Evolutionary conservation across 2,329 filamentous ascomycete genomes (phyloP), one percentile per base, ranked within the genome.

Genomic region (Penicillium sp.): DNA sequence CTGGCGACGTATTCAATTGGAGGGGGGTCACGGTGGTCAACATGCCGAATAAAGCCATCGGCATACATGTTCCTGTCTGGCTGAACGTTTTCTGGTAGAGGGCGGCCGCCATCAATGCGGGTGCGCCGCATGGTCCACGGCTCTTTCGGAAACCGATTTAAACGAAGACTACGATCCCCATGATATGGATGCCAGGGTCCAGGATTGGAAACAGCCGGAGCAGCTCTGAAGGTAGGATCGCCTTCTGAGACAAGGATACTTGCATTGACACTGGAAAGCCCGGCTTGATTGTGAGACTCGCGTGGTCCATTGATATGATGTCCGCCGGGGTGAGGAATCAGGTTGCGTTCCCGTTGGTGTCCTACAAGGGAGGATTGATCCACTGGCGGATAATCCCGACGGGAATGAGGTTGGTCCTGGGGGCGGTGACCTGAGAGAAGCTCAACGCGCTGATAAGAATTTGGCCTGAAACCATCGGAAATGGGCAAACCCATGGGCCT

Each of bases 41-140:
- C 57, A 34, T 65, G 64, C 51, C 70, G 70, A 51, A 73, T 66
- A 58, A 74, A 73, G 53, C 67, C 71, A 56, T 73, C 67, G 11
- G 71, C 70, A 60, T 74, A 72, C 32, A 69, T 60, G 29, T 62
- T 64, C 40, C 65, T 67, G 41, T 61, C 64, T 23, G 58, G 55
- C 32, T 57, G 53, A 23, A 55, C 26, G 43, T 60, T 61, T 50
- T 65, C 57, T 32, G 56, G 43, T 32, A 62, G 47, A 48, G 52
- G 13, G 26, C 56, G 57, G 35, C 52, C 58, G n/a, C 55, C 55
- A 56, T 62, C 51, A 58, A 56, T 47, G 46, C 54, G 58, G 51
- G 38, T 51, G 30, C 53, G 53, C 56, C 58, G 61, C 41, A 48
- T 39, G 3, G 48, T 39, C 13, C 61, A 56, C 42, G 35, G 38